Evolutionary conservation across 139 green algal species (phyloP), one percentile per base, ranked within the genome.

Genomic region (Chlamydomonas urium): DNA sequence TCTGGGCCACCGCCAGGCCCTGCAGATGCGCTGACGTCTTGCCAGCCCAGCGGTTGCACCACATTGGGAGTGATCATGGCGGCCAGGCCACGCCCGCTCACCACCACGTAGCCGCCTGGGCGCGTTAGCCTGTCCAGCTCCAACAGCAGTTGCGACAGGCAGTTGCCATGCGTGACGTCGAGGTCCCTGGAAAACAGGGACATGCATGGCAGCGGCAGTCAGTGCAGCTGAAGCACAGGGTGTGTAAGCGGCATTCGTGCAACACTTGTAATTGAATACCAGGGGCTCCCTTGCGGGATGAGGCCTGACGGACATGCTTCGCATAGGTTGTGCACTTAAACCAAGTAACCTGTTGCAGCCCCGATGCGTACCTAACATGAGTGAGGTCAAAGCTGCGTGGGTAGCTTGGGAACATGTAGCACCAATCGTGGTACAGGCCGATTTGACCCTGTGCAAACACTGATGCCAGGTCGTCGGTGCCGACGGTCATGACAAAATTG

Each of bases 401-500:
- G 38, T 71, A 71, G 63, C 6, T 33, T 8, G 63, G 63, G 38
- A 71, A 71, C 63, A 71, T 71, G 63, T 71, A 71, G 63, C 63
- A 71, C 63, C 63, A 71, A 34, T 71, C 63, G 26, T 71, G 63
- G 38, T 71, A 71, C 24, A 71, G 36, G 14, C 63, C 63, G n/a
- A 71, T 14, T 4, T 31, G 60, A 4, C 60, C 60, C 32, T 42
- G 14, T 26, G 26, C 29, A 42, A 67, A 67, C 21, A 67, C 29
- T 14, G 19, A 14, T 6, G 60, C 19, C 33, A 67, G 33, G 14
- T 26, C 60, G 33, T 67, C 60, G 10, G 8, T 26, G 4, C 60
- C 60, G 10, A 67, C 32, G 26, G 32, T 37, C 60, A 17, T 42
- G 8, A 67, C 60, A 45, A 47, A 67, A 21, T 67, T 67, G 32